These are phyloP conservation scores for Pseudogymnoascus sp. DNA, from an alignment of 2,329 filamentous ascomycete genomes.

Conservation along the genomic window DNA sequence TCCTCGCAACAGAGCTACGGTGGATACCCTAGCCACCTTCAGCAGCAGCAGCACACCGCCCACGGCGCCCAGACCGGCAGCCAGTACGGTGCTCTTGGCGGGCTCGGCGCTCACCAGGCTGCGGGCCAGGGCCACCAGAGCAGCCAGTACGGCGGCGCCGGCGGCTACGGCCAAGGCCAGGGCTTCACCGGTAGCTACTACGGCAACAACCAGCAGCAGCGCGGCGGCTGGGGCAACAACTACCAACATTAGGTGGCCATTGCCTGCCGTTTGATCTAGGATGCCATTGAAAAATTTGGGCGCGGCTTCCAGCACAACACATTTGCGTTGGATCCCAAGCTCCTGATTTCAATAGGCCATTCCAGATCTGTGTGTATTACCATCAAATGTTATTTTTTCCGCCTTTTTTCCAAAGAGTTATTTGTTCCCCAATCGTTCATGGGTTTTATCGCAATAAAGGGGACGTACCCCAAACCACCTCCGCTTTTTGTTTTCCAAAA, in stretches of 20 bases:
- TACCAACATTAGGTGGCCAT: conserved; percentile 30
- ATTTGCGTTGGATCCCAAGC: not conserved
- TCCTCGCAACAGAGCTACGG: conserved; percentile 28
- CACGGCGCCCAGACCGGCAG: conserved; percentile 28
- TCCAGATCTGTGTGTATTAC: conserved; percentile 7
- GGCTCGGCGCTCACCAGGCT: conserved; percentile 39
- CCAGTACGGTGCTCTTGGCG: conserved; percentile 36
- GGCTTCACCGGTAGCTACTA: conserved; percentile 34
- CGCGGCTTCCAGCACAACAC: not conserved
- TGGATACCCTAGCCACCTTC: conserved; percentile 29
- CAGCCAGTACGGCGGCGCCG: conserved; percentile 36
- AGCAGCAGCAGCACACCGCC: conserved; percentile 26
- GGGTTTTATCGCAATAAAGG: conserved; percentile 6
- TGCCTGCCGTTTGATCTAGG: conserved; percentile 4
- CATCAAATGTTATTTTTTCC: conserved; percentile 3
- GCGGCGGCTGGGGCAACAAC: conserved; percentile 42
- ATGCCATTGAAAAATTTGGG: not conserved
- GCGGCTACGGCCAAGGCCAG: conserved; percentile 27
- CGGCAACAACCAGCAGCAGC: conserved; percentile 32
- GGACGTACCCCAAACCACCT: conserved; percentile 3
- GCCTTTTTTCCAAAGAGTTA: conserved; percentile 1
- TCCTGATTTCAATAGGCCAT: not conserved
- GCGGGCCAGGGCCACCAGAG: conserved; percentile 33
- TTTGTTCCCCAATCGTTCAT: not conserved
- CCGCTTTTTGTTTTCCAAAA: not conserved